Base-by-base conservation (phyloP, 116 monocot species). In the Cymodocea nodosa region DNA sequence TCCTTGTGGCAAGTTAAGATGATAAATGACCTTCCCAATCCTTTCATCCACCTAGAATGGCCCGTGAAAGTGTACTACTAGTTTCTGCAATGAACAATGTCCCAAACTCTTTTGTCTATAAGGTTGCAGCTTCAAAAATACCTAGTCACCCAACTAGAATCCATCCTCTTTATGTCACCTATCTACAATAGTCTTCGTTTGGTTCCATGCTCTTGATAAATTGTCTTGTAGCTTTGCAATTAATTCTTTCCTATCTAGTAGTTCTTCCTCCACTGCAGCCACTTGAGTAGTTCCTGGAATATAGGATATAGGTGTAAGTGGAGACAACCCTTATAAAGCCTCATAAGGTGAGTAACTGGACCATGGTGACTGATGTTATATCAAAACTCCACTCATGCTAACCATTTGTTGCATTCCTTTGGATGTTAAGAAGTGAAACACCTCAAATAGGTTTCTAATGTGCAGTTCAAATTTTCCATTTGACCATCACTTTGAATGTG, bases 111-210 rank as follows among this genome's bases (percentile, higher is more conserved):
- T n/a, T n/a, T n/a, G n/a, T n/a, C n/a, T n/a, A n/a, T n/a, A n/a
- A n/a, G n/a, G n/a, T n/a, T n/a, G n/a, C n/a, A n/a, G n/a, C n/a
- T n/a, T n/a, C n/a, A n/a, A n/a, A n/a, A n/a, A n/a, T n/a, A n/a
- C n/a, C n/a, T n/a, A n/a, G n/a, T n/a, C n/a, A n/a, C n/a, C n/a
- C n/a, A n/a, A n/a, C n/a, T n/a, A n/a, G n/a, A n/a, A n/a, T n/a
- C n/a, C n/a, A n/a, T n/a, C n/a, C n/a, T n/a, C n/a, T n/a, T n/a
- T n/a, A n/a, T n/a, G n/a, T n/a, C n/a, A n/a, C n/a, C n/a, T n/a
- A n/a, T n/a, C n/a, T n/a, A n/a, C n/a, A n/a, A 58, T 35, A 4
- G 2, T 4, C 6, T 75, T 75, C 69, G 69, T 75, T 4, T n/a
- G 1, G 0, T 60, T 0, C 37, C 70, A 51, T 0, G 57, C 56